These are phyloP conservation scores for Bipolaris oryzae DNA, from an alignment of 2,329 filamentous ascomycete species.

Conservation along the genomic window DNA sequence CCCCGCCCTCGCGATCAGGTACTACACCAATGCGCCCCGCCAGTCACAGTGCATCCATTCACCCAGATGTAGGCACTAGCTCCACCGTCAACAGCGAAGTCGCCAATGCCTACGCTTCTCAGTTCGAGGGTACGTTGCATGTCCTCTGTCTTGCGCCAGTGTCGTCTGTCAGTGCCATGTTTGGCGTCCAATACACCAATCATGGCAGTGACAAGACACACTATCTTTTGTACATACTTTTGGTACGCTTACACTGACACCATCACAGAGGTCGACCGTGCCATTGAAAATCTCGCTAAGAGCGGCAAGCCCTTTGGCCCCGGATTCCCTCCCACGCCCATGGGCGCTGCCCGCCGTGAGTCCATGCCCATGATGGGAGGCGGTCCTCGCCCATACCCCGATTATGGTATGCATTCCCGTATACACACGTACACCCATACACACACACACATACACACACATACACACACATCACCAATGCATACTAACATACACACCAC, in stretches of 20 bases:
- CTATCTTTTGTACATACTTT: background rate
- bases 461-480: background rate
- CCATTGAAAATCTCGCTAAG: slow-evolving; percentile 93
- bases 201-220: slow-evolving; percentile 8
- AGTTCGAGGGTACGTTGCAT: slow-evolving; percentile 80
- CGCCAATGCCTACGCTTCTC: slow-evolving; percentile 77
- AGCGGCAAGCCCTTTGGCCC: slow-evolving; percentile 85
- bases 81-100: slow-evolving; percentile 73
- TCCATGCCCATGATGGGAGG: slow-evolving; percentile 69
- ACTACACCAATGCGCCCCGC: slow-evolving; percentile 43
- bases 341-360: slow-evolving; percentile 73
- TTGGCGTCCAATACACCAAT: slow-evolving; percentile 1
- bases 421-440: background rate
- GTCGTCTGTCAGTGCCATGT: background rate
- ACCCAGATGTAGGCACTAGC: slow-evolving; percentile 67
- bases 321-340: slow-evolving; percentile 33
- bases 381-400: slow-evolving; percentile 60
- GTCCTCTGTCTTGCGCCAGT: background rate
- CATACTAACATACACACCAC: slow-evolving; percentile 15
- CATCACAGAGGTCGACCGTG: slow-evolving; percentile 85
- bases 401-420: slow-evolving; percentile 59
- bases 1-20: slow-evolving; percentile 75
- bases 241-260: slow-evolving; percentile 20
- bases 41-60: slow-evolving; percentile 29
- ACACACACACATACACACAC: slow-evolving; percentile 16